Conservation (phyloP, 1,284 basidiomycete genomes). For the Trichosporon ovoides region DNA sequence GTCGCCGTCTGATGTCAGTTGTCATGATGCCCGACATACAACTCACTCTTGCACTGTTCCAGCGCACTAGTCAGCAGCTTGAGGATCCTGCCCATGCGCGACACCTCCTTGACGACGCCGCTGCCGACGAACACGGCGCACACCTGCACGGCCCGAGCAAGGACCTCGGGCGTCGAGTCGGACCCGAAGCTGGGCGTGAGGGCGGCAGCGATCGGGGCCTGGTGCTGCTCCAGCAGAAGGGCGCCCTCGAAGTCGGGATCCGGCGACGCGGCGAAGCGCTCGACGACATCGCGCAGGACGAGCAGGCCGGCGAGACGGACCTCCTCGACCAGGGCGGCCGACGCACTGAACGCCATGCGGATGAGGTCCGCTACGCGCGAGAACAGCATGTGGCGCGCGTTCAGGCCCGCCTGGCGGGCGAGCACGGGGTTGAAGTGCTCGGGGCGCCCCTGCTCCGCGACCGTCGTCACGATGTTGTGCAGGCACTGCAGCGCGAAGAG, state of each 20-base stretch:
- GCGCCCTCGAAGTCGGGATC: constrained; percentile 92
- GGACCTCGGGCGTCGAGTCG: constrained; percentile 91
- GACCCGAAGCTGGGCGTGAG: constrained; percentile 94
- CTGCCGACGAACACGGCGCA: constrained; percentile 94
- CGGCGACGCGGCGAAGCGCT: constrained; percentile 79
- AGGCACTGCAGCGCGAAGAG: constrained; percentile 89
- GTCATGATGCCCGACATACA: no score
- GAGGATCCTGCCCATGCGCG: constrained; percentile 87
- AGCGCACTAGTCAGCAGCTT: constrained; percentile 81
- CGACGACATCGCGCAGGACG: constrained; percentile 85
- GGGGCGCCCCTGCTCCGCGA: constrained; percentile 63
- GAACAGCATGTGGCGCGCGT: constrained; percentile 39
- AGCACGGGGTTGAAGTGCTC: constrained; percentile 76
- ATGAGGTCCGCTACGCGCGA: constrained; percentile 66
- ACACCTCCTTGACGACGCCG: constrained; percentile 87
- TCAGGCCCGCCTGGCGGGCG: constrained; percentile 50
- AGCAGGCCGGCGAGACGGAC: constrained; percentile 89
- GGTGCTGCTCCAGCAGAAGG: constrained; percentile 91
- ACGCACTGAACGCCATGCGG: constrained; percentile 95
- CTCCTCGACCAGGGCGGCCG: constrained; percentile 89
- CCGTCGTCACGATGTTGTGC: constrained; percentile 78
- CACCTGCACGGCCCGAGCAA: constrained; percentile 85
- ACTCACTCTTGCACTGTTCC: constrained; percentile 77
- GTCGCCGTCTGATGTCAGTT: constrained; percentile 59
- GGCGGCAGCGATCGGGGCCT: constrained; percentile 95